Evolutionary conservation across 2,329 filamentous ascomycete genomes (phyloP).

Genomic region (Aureobasidium subglaciale): DNA sequence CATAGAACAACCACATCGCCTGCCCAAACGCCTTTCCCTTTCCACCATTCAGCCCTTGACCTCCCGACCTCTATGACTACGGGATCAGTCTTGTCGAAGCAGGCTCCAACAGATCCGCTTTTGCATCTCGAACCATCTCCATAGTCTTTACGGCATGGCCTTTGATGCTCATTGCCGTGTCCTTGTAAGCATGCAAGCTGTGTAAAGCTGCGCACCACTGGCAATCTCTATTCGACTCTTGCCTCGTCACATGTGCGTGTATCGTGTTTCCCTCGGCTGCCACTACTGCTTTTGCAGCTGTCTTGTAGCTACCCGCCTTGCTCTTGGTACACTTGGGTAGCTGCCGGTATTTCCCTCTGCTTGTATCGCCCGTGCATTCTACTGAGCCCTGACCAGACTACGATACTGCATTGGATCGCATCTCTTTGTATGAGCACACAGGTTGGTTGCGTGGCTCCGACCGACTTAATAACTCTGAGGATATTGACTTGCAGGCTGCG

Average conservation of each 20-base stretch:
- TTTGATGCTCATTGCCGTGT: no score
- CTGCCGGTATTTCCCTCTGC: no score
- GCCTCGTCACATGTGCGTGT: neutral
- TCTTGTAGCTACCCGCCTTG: neutral
- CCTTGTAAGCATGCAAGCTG: no score
- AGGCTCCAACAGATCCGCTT: no score
- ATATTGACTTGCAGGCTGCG: constrained; percentile 43
- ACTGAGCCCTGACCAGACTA: neutral
- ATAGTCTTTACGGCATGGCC: no score
- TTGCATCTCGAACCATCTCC: no score
- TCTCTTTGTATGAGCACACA: neutral
- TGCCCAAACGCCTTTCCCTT: neutral
- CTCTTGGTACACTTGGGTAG: neutral
- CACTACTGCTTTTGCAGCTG: neutral
- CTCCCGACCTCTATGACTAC: neutral
- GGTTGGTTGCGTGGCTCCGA: neutral
- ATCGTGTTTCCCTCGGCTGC: no score
- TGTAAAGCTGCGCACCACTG: no score
- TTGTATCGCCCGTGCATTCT: no score
- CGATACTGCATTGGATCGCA: neutral
- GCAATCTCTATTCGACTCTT: neutral
- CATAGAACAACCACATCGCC: neutral
- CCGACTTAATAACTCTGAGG: constrained; percentile 44
- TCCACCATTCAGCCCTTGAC: neutral
- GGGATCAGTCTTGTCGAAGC: neutral